phyloP scores from a whole-genome alignment of 768 basidiomycete species.

The Trametes cubensis region DNA sequence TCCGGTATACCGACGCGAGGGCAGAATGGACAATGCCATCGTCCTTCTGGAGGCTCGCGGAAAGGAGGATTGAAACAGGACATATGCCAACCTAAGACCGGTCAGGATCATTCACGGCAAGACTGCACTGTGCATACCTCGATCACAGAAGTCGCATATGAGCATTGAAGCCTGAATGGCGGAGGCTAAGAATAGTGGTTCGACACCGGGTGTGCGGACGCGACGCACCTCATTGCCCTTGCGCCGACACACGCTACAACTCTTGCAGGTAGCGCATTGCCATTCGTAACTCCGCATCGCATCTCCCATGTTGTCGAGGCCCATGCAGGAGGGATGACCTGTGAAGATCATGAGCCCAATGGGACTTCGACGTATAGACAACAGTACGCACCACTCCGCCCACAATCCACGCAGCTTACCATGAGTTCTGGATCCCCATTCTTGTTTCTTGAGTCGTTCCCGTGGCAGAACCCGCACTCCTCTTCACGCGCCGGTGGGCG shows the following conservation, averaged over 20 bases:
- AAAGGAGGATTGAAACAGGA: conserved; percentile 78
- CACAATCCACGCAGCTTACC: conserved; percentile 82
- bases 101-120: conserved; percentile 5
- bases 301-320: conserved; percentile 58
- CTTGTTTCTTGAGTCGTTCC: conserved; percentile 63
- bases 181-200: background rate
- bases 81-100: conserved; percentile 74
- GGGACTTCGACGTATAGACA: background rate
- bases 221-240: conserved; percentile 86
- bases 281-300: conserved; percentile 75
- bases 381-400: conserved; percentile 68
- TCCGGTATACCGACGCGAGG: conserved; percentile 38
- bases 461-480: conserved; percentile 80
- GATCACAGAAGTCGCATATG: conserved; percentile 93
- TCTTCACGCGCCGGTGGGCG: conserved; percentile 54
- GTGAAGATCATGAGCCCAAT: conserved; percentile 10
- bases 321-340: conserved; percentile 91
- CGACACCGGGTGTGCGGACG: conserved; percentile 1
- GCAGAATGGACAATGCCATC: conserved; percentile 77
- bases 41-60: conserved; percentile 68
- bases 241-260: conserved; percentile 80
- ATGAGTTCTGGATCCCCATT: conserved; percentile 61
- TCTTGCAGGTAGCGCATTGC: conserved; percentile 92
- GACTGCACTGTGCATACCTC: conserved; percentile 48
- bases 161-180: conserved; percentile 67